These are phyloP conservation scores for Candida albicans DNA, from an alignment of 1,139 yeast genomes.

Conservation along the genomic window DNA sequence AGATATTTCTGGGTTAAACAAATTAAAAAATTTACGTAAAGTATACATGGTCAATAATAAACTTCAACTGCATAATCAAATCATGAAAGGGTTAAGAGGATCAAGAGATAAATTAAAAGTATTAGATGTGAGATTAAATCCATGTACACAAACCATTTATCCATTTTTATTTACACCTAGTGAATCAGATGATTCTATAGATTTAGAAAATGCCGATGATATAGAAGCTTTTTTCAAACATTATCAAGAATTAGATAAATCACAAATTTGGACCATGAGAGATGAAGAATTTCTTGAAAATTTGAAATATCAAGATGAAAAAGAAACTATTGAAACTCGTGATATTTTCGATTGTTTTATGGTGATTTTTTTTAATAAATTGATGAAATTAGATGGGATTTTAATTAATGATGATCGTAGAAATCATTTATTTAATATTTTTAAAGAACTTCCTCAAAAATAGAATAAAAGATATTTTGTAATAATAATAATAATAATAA, in stretches of 20 bases:
- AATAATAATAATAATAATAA: not conserved
- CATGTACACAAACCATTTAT: slow-evolving; percentile 48
- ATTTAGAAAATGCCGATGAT: slow-evolving; percentile 45
- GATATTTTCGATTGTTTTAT: slow-evolving; percentile 40
- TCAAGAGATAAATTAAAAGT: slow-evolving; percentile 34
- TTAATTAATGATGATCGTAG: slow-evolving; percentile 13
- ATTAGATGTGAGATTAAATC: slow-evolving; percentile 53
- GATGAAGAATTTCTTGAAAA: slow-evolving; percentile 27
- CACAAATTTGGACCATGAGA: slow-evolving; percentile 38
- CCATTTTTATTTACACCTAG: slow-evolving; percentile 54
- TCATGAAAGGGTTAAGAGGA: slow-evolving; percentile 34
- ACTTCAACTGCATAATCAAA: slow-evolving; percentile 31
- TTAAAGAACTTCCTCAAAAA: not conserved
- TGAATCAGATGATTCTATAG: slow-evolving; percentile 35
- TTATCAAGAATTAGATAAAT: slow-evolving; percentile 37
- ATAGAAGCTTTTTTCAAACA: slow-evolving; percentile 45
- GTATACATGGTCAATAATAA: slow-evolving; percentile 50
- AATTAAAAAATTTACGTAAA: slow-evolving; percentile 35
- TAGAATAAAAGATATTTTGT: not conserved
- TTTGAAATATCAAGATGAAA: slow-evolving; percentile 8
- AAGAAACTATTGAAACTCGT: slow-evolving; percentile 29
- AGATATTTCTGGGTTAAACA: slow-evolving; percentile 28
- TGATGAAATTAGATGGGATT: slow-evolving; percentile 45
- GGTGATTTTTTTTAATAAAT: slow-evolving; percentile 33
- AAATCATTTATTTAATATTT: not conserved